These are phyloP conservation scores for Solanum clarkiae DNA, from an alignment of 257 asterid genomes.

Conservation along the genomic window DNA sequence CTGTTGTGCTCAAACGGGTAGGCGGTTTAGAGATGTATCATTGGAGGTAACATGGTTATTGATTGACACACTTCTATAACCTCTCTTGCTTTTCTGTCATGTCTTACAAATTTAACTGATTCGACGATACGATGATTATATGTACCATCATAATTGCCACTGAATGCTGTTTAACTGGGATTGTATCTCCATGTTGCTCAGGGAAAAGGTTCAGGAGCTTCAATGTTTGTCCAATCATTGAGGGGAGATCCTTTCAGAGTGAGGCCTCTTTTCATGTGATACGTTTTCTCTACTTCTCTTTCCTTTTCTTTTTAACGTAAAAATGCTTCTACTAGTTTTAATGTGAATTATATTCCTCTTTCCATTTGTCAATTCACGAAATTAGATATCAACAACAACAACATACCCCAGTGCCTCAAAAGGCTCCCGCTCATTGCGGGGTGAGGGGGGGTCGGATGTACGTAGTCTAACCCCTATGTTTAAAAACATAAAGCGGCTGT, in stretches of 20 bases:
- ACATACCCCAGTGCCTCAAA: no score
- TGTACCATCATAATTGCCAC: background rate
- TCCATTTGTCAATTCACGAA: background rate
- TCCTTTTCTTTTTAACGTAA: background rate
- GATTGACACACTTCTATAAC: background rate
- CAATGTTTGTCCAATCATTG: conserved; percentile 92
- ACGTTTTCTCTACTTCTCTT: background rate
- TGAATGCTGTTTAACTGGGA: background rate
- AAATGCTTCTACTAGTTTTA: background rate
- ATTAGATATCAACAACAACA: background rate
- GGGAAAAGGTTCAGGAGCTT: conserved; percentile 84
- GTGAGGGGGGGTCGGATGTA: no score
- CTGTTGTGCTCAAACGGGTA: conserved; percentile 90
- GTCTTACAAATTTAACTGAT: background rate
- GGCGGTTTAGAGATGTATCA: conserved; percentile 73
- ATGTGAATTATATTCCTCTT: background rate
- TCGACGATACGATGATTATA: background rate
- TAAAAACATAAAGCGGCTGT: no score
- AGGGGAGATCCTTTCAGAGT: conserved; percentile 94
- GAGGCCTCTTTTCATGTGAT: conserved; percentile 9
- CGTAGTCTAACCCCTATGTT: no score
- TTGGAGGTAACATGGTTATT: conserved; percentile 47
- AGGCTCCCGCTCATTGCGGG: no score
- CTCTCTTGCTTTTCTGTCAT: background rate
- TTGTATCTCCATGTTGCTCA: conserved; percentile 15